A percentile compares a stretch with the other conserved stretches of the same genome.
Evolutionary conservation across 148 eudicot species (phyloP).

Genomic region (Amaranthus hypochondriacus): DNA sequence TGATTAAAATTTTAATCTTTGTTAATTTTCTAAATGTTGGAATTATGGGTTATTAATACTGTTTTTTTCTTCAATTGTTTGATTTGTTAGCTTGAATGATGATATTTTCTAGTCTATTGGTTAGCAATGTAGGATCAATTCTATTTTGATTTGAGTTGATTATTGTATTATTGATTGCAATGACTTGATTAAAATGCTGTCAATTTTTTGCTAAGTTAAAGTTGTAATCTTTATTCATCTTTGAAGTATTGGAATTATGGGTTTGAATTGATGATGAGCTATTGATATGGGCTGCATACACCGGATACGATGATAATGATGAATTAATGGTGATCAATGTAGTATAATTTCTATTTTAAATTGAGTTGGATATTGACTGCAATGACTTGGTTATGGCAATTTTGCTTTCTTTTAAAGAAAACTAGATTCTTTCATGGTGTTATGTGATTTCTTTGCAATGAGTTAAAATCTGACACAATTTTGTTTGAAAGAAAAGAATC

Average conservation of each 20-base stretch:
- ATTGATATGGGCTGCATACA: too few relatives aligned
- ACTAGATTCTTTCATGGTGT: slow-evolving; percentile 6
- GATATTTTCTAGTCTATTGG: background rate
- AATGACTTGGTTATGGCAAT: background rate
- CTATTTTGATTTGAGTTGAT: background rate
- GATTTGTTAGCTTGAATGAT: background rate
- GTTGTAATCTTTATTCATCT: too few relatives aligned
- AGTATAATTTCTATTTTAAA: background rate
- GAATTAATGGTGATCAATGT: background rate
- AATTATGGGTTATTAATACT: background rate
- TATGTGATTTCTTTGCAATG: background rate
- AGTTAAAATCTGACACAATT: background rate
- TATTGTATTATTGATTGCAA: background rate
- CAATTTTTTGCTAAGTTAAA: too few relatives aligned
- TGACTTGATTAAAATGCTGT: background rate
- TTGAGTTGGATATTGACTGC: background rate
- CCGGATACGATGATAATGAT: background rate
- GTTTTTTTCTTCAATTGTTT: background rate
- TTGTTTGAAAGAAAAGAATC: slow-evolving; percentile 24
- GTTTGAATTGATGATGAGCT: too few relatives aligned
- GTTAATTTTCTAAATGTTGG: background rate
- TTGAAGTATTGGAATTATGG: too few relatives aligned
- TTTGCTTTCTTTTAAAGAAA: slow-evolving; percentile 6
- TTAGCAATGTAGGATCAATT: too few relatives aligned
- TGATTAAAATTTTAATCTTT: background rate